A percentile compares a stretch with the other conserved stretches of the same genome.
Conservation (phyloP, 176 grass and related monocot species). For the Musa itinerans region DNA sequence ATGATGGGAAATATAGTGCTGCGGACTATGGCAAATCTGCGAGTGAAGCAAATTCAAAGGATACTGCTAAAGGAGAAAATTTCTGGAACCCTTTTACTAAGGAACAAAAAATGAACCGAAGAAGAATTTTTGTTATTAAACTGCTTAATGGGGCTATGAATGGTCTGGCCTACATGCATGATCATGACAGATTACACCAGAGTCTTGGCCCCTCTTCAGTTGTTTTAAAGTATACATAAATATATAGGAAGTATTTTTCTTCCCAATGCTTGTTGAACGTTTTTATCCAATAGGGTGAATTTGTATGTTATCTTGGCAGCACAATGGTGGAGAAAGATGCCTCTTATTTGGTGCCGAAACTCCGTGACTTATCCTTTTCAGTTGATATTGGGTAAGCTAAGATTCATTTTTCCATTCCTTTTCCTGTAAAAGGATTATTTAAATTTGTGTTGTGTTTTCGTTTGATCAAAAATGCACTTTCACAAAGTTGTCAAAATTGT, state of each 20-base stretch:
- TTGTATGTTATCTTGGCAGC: conserved; percentile 31
- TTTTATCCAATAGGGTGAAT: neutral
- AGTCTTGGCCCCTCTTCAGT: conserved; percentile 88
- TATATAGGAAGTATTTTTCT: neutral
- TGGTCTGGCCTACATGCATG: conserved; percentile 72
- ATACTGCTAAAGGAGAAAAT: conserved; percentile 25
- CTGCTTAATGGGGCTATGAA: conserved; percentile 77
- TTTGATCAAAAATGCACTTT: neutral
- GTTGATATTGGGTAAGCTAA: conserved; percentile 69
- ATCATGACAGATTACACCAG: conserved; percentile 83
- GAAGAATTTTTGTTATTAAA: conserved; percentile 76
- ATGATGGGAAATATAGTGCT: conserved; percentile 83
- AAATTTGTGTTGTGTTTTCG: neutral
- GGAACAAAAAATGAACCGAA: conserved; percentile 59
- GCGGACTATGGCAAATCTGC: conserved; percentile 63
- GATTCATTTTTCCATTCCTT: conserved; percentile 8
- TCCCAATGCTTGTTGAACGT: no score
- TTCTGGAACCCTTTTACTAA: conserved; percentile 49
- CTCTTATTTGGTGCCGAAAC: conserved; percentile 46
- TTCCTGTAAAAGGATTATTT: neutral
- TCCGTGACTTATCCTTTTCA: conserved; percentile 85
- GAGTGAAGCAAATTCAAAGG: conserved; percentile 49
- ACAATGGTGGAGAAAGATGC: conserved; percentile 60
- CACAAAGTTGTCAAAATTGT: no score
- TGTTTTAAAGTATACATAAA: conserved; percentile 55